A percentile compares a stretch with the other conserved stretches of the same genome.
phyloP scores from a whole-genome alignment of 306 rosid species.

The Fragaria vesca region DNA sequence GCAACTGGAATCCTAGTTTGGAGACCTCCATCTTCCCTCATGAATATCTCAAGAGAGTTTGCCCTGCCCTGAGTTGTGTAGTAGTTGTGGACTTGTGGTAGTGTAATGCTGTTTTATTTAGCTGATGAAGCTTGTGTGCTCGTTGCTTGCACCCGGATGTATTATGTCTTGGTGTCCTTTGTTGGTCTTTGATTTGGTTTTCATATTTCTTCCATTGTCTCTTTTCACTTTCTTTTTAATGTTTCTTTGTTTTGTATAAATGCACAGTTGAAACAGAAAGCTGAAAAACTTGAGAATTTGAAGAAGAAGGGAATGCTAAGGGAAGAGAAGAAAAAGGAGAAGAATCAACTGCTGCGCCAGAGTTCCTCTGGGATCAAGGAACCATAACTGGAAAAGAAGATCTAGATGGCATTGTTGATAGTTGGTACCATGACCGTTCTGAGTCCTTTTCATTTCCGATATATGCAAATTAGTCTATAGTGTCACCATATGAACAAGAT shows the following conservation, averaged over 20 bases:
- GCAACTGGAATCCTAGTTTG: background rate
- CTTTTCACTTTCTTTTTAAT: background rate
- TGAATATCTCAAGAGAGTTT: background rate
- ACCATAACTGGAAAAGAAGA: slow-evolving; percentile 39
- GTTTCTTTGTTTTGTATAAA: background rate
- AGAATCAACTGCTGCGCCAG: slow-evolving; percentile 47
- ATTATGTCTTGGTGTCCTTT: background rate
- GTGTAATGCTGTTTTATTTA: background rate
- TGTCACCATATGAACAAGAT: background rate
- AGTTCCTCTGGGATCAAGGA: slow-evolving; percentile 66
- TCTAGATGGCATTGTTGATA: slow-evolving; percentile 24
- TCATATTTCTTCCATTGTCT: background rate
- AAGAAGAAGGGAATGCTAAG: slow-evolving; percentile 51
- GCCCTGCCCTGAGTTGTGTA: background rate
- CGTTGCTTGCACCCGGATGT: background rate
- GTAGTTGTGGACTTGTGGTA: background rate
- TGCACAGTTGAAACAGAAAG: slow-evolving; percentile 70
- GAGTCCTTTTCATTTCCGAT: slow-evolving; percentile 23
- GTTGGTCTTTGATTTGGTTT: background rate
- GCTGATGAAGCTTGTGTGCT: background rate
- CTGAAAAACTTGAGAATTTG: slow-evolving; percentile 69
- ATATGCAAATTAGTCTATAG: background rate
- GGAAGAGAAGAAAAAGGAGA: slow-evolving; percentile 54
- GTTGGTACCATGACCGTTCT: slow-evolving; percentile 26
- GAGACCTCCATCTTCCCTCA: background rate